phyloP scores from a whole-genome alignment of 352 stramenopile species.

The Pythium rishiriense region DNA sequence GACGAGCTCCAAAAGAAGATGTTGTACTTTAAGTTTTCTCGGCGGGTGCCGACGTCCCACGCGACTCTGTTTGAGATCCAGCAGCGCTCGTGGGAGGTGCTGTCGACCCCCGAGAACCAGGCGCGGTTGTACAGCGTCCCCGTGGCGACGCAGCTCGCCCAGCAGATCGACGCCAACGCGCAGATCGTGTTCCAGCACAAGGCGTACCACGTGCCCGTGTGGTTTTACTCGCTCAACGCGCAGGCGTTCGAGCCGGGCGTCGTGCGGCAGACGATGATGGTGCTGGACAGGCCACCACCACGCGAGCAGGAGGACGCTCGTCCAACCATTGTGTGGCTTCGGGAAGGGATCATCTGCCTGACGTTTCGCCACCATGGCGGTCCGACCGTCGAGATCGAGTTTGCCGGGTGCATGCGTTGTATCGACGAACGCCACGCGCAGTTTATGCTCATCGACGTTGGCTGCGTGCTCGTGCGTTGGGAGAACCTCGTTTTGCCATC shows the following conservation, averaged over 20 bases:
- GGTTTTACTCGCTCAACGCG: slow-evolving; percentile 13
- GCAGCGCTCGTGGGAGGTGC: slow-evolving; percentile 2
- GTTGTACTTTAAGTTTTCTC: slow-evolving; percentile 15
- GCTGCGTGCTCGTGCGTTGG: slow-evolving; percentile 50
- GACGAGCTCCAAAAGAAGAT: slow-evolving; percentile 2
- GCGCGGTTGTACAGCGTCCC: slow-evolving; percentile 13
- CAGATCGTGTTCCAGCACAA: slow-evolving; percentile 13
- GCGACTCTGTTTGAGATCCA: slow-evolving; percentile 8
- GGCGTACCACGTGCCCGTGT: slow-evolving; percentile 1
- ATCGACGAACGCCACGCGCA: slow-evolving; percentile 41
- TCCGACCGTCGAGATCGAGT: slow-evolving; percentile 6
- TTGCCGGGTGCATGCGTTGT: slow-evolving; percentile 23
- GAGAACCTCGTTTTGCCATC: slow-evolving; percentile 47
- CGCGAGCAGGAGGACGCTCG: background rate
- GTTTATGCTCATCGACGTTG: slow-evolving; percentile 47
- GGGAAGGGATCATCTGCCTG: slow-evolving; percentile 14
- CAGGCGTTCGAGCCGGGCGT: slow-evolving; percentile 2
- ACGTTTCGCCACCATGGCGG: background rate
- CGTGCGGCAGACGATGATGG: slow-evolving; percentile 8
- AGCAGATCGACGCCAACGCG: slow-evolving; percentile 16
- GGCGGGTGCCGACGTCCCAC: background rate
- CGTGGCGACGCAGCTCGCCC: background rate
- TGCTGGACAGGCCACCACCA: slow-evolving; percentile 3
- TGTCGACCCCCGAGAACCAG: slow-evolving; percentile 2
- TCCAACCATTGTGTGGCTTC: slow-evolving; percentile 7